Percentiles rank a stretch among this genome's conserved stretches.
Evolutionary conservation across 208 protist species (phyloP).

Genomic region (Trypanosoma platydactyli): DNA sequence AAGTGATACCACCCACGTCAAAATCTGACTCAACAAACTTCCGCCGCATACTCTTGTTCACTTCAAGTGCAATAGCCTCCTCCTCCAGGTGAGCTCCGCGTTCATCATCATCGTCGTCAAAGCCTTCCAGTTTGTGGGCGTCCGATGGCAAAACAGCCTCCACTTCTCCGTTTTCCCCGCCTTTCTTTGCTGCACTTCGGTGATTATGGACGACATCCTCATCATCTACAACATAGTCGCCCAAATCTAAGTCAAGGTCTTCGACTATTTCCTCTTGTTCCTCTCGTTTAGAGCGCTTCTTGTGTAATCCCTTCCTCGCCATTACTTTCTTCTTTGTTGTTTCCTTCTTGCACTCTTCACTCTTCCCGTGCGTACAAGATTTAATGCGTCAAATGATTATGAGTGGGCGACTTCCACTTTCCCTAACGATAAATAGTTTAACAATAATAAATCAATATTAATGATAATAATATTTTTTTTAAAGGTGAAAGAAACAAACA

Average conservation of each 20-base stretch:
- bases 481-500: conserved; percentile 15
- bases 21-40: conserved; percentile 77
- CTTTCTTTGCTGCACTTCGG: conserved; percentile 21
- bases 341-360: too few species aligned
- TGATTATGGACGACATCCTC: conserved; percentile 58
- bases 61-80: conserved; percentile 69
- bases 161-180: conserved; percentile 21
- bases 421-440: too few species aligned
- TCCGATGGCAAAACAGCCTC: conserved; percentile 65
- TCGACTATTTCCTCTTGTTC: conserved; percentile 49
- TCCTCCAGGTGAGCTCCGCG: conserved; percentile 75
- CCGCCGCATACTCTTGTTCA: conserved; percentile 57
- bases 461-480: too few species aligned
- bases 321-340: conserved; percentile 7
- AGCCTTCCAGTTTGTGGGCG: conserved; percentile 83
- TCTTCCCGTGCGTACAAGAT: background rate
- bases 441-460: too few species aligned
- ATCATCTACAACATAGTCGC: conserved; percentile 32
- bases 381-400: background rate
- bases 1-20: conserved; percentile 66
- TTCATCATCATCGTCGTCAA: conserved; percentile 73
- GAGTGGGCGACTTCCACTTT: too few species aligned
- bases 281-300: conserved; percentile 42
- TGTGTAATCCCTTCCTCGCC: conserved; percentile 40
- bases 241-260: conserved; percentile 79